Percentiles rank a stretch among this genome's conserved stretches.
Conservation (phyloP, 257 asterid species). For the Scutellaria minor region DNA sequence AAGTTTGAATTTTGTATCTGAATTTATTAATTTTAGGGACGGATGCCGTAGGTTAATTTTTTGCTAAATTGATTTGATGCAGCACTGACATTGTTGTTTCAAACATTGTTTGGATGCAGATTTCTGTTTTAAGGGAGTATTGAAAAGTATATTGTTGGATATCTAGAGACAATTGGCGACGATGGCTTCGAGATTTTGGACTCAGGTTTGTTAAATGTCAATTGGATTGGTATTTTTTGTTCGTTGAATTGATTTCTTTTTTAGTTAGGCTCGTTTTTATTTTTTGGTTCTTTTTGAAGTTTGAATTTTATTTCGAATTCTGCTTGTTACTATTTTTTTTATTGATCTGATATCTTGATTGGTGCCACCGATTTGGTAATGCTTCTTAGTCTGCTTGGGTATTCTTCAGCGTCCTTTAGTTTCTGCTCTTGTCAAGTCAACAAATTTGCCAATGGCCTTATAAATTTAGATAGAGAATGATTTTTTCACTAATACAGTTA, state of each 20-base stretch:
- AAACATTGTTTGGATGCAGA: conserved; percentile 35
- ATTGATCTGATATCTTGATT: background rate
- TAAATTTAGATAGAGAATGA: background rate
- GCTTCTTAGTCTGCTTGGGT: background rate
- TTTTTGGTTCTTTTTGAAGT: background rate
- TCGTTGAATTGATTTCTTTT: background rate
- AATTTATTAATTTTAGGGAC: conserved; percentile 7
- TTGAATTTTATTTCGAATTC: background rate
- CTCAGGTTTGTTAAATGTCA: conserved; percentile 49
- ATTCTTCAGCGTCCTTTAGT: background rate
- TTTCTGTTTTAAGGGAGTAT: conserved; percentile 21
- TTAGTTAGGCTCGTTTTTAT: background rate
- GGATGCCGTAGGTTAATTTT: background rate
- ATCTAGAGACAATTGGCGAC: conserved; percentile 18
- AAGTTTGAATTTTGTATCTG: conserved; percentile 32
- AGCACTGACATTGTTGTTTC: background rate
- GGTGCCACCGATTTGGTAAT: background rate
- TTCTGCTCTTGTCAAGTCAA: too few relatives aligned
- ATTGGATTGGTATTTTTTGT: background rate
- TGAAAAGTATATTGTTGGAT: conserved; percentile 15
- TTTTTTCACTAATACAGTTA: background rate
- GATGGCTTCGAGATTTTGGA: conserved; percentile 67
- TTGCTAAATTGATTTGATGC: background rate
- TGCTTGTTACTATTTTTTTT: background rate
- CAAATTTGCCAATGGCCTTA: background rate